Conservation (phyloP, 2,329 filamentous ascomycete species). For the Corynespora cassiicola region DNA sequence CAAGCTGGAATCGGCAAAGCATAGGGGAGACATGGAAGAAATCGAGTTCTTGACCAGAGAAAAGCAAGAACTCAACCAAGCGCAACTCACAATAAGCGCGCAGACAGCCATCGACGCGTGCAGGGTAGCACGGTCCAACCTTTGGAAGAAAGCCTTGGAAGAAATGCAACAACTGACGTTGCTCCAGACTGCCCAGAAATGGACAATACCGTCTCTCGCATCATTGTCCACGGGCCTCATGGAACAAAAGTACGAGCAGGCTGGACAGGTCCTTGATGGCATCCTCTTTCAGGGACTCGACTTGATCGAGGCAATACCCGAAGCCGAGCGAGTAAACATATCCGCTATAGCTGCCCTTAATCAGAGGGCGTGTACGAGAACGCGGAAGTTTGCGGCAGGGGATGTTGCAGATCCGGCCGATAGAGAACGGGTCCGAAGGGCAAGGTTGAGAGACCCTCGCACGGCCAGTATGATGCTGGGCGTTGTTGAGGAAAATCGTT, state of each 20-base stretch:
- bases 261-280: too few species aligned
- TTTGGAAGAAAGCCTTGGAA: constrained; percentile 10
- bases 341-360: too few species aligned
- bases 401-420: constrained; percentile 10
- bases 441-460: constrained; percentile 12
- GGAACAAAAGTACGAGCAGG: too few species aligned
- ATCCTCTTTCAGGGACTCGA: too few species aligned
- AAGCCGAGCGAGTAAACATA: constrained; percentile 1
- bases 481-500: constrained; percentile 11
- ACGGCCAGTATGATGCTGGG: constrained; percentile 21
- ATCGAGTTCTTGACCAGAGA: constrained; percentile 3
- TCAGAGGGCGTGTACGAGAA: too few species aligned
- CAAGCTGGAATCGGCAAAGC: constrained; percentile 10
- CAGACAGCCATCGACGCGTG: constrained; percentile 9
- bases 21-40: constrained; percentile 4
- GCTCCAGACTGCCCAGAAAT: constrained; percentile 22
- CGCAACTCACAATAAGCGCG: constrained; percentile 1
- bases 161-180: constrained; percentile 18
- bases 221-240: too few species aligned
- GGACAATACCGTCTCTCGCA: too few species aligned
- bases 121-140: constrained; percentile 8
- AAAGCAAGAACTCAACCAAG: constrained; percentile 5
- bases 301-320: background rate
- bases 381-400: constrained; percentile 17
- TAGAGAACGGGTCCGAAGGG: constrained; percentile 8